Base-by-base conservation (phyloP, 129 eudicot species). In the Tagetes erecta region DNA sequence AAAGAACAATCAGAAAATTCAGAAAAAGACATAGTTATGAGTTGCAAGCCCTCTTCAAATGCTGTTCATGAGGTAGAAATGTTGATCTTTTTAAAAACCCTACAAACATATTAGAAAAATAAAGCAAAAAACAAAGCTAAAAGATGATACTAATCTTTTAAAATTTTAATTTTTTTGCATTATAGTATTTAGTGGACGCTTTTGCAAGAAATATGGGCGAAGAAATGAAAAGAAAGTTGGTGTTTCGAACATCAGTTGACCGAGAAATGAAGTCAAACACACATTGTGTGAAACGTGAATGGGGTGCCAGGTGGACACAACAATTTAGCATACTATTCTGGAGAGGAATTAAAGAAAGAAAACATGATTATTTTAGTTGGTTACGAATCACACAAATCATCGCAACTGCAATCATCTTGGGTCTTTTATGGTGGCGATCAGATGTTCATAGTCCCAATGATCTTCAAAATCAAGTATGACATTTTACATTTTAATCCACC, bases 161-260 rank as follows among this genome's bases (percentile, higher is more conserved):
- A 20, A 20, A 20, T 20, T 20, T 20, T 20, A 20, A 20, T 20
- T 20, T 20, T 20, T 20, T 20, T 12, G 12, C 0, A 8, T 30
- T 71, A 20, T 83, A 91, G 99, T 95, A 91, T 77, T 91, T 95
- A 8, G 97, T 95, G 73, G 97, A 95, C 82, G 92, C 97, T 5
- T 95, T 84, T 20, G 89, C 83, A 78, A 81, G 91, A 45, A 77
- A 87, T 67, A 86, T 91, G 13, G 94, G 86, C 31, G 94, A 87
- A 73, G 84, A 80, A 33, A 96, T 78, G 71, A 95, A 91, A 84
- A 85, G 78, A 77, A 91, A 76, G 77, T 87, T 94, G 37, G 72
- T 77, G 85, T 75, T 10, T 38, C 90, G 85, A 39, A 34, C 84
- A 39, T 80, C 91, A 0, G 65, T 79, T 13, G 92, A 85, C 74